Evolutionary conservation across 495 filamentous ascomycete species (phyloP).

Genomic region (Recurvomyces mirabilis): DNA sequence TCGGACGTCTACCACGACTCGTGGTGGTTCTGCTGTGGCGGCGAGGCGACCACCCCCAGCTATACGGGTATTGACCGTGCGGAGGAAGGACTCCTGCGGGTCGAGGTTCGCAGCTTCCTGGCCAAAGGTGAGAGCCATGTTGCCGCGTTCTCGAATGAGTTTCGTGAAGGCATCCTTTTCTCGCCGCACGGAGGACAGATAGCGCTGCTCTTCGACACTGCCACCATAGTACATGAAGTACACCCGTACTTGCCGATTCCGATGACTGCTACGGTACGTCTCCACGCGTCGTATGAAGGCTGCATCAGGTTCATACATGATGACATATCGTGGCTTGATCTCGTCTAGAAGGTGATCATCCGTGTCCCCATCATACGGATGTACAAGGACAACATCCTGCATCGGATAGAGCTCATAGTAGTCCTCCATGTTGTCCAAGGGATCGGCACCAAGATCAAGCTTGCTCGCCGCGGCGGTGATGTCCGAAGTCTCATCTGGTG

Average conservation of each 20-base stretch:
- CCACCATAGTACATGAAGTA: constrained; percentile 95
- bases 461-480: constrained; percentile 46
- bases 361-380: constrained; percentile 89
- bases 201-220: constrained; percentile 93
- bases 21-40: constrained; percentile 82
- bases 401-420: constrained; percentile 91
- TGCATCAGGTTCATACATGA: constrained; percentile 98
- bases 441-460: constrained; percentile 61
- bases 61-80: constrained; percentile 93
- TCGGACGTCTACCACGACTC: constrained; percentile 87
- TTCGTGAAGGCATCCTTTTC: constrained; percentile 94
- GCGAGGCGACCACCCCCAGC: constrained; percentile 82
- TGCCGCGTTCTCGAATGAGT: constrained; percentile 83
- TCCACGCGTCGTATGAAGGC: constrained; percentile 90
- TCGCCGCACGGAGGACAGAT: constrained; percentile 72
- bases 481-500: constrained; percentile 51
- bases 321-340: constrained; percentile 80
- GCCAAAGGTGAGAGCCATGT: constrained; percentile 79
- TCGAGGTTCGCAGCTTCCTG: constrained; percentile 60
- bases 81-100: constrained; percentile 83
- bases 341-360: constrained; percentile 95
- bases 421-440: constrained; percentile 70
- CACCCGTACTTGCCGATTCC: constrained; percentile 73
- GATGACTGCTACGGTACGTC: constrained; percentile 89
- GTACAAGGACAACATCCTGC: constrained; percentile 75